Conservation (phyloP, 2,329 filamentous ascomycete genomes). For the Tolypocladium album region DNA sequence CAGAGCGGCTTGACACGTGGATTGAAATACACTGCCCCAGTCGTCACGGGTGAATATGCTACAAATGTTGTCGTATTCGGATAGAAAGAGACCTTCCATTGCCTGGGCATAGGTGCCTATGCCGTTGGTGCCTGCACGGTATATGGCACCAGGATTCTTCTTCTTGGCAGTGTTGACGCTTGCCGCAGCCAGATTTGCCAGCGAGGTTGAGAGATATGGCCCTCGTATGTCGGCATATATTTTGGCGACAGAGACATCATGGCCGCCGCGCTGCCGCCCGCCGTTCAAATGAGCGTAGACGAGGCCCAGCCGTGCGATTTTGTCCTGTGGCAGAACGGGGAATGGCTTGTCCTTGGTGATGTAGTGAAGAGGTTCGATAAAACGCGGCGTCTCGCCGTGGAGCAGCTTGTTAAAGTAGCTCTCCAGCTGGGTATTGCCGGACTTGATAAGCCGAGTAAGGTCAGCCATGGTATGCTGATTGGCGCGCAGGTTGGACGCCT, state of each 20-base stretch:
- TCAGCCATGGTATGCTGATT: slow-evolving; percentile 85
- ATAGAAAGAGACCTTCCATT: slow-evolving; percentile 75
- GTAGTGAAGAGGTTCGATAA: slow-evolving; percentile 82
- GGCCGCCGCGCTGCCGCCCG: slow-evolving; percentile 39
- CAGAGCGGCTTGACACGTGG: slow-evolving; percentile 68
- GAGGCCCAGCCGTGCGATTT: slow-evolving; percentile 63
- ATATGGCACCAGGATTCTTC: slow-evolving; percentile 72
- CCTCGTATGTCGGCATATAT: slow-evolving; percentile 82
- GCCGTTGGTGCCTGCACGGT: slow-evolving; percentile 79
- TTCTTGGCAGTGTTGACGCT: slow-evolving; percentile 76
- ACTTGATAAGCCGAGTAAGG: slow-evolving; percentile 64
- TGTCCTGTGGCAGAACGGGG: slow-evolving; percentile 67
- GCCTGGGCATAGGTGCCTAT: slow-evolving; percentile 82
- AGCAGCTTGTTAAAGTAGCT: slow-evolving; percentile 72
- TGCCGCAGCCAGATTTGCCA: slow-evolving; percentile 80
- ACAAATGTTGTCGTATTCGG: slow-evolving; percentile 86
- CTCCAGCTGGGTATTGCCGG: slow-evolving; percentile 75
- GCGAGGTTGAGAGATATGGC: slow-evolving; percentile 69
- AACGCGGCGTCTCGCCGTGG: slow-evolving; percentile 61
- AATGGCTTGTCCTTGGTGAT: slow-evolving; percentile 85
- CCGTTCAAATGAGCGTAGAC: slow-evolving; percentile 67
- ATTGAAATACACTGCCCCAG: slow-evolving; percentile 68
- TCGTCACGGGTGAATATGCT: slow-evolving; percentile 79
- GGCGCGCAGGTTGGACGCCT: slow-evolving; percentile 78
- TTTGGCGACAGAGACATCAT: slow-evolving; percentile 62